phyloP scores from a whole-genome alignment of 169 alveolate genomes.

The Eimeria acervulina region DNA sequence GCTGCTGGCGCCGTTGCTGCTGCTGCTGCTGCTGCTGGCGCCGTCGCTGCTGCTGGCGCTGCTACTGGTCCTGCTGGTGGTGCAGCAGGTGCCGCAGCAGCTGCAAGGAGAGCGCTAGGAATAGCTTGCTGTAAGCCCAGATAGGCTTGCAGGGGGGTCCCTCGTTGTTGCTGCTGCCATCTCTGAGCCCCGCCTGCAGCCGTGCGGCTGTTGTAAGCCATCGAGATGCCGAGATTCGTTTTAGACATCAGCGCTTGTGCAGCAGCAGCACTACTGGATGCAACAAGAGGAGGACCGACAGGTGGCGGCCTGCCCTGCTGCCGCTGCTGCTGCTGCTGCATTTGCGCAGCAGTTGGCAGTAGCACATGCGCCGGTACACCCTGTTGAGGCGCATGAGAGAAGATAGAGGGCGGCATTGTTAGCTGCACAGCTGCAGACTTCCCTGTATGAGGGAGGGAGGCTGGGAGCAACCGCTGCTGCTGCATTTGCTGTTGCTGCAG shows the following conservation, averaged over 20 bases:
- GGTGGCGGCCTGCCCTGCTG: not conserved
- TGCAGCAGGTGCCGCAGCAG: not conserved
- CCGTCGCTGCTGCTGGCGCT: not conserved
- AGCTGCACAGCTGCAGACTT: not conserved
- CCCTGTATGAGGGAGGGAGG: not conserved
- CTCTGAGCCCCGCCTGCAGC: not conserved
- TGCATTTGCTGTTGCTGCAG: too few species aligned
- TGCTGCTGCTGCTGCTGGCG: not conserved
- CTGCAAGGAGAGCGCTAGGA: not conserved
- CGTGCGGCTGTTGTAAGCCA: not conserved
- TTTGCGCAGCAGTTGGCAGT: not conserved
- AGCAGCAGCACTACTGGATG: not conserved
- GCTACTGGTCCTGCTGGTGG: not conserved
- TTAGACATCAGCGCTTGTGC: not conserved
- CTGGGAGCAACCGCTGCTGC: not conserved
- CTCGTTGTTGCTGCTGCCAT: not conserved
- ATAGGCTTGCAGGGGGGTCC: not conserved
- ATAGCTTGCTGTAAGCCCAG: not conserved
- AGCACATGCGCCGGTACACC: not conserved
- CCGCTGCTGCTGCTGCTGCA: not conserved
- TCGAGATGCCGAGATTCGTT: not conserved
- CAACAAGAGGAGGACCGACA: not conserved
- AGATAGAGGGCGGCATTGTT: not conserved
- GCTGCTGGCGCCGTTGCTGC: slow-evolving; percentile 93
- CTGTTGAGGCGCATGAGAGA: not conserved